These are phyloP conservation scores for Calocybe indica DNA, from an alignment of 768 basidiomycete genomes.

Conservation along the genomic window DNA sequence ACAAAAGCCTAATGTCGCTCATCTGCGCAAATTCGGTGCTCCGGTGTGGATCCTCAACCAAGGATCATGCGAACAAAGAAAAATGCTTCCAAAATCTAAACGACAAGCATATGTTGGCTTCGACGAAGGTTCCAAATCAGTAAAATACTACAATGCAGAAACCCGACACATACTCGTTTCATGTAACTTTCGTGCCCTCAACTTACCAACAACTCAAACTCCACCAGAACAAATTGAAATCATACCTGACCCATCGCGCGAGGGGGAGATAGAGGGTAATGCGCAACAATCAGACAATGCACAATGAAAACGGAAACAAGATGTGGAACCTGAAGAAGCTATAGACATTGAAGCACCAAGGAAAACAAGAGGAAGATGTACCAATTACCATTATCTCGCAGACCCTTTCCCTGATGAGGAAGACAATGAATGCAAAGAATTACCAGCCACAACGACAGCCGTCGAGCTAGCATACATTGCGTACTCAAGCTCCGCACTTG, in stretches of 20 bases:
- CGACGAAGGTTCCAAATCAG: neutral
- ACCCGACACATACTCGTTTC: neutral
- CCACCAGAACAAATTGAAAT: neutral
- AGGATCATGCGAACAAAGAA: neutral
- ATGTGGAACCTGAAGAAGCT: no score
- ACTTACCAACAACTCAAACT: neutral
- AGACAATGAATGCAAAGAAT: no score
- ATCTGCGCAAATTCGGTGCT: slow-evolving; percentile 13
- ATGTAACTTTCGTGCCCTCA: neutral
- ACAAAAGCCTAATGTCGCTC: slow-evolving; percentile 17
- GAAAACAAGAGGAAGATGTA: no score
- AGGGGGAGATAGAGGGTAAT: neutral
- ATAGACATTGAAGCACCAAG: no score
- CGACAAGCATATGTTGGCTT: slow-evolving; percentile 2
- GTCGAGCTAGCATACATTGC: no score
- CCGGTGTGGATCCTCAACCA: slow-evolving; percentile 1
- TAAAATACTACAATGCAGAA: neutral
- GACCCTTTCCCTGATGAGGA: no score
- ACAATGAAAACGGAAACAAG: no score
- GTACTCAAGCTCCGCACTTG: no score
- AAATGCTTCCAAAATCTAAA: neutral
- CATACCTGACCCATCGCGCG: neutral
- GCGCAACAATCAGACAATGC: no score
- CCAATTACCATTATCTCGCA: no score
- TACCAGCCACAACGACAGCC: no score